A percentile compares a stretch with the other conserved stretches of the same genome.
Evolutionary conservation across 2,329 filamentous ascomycete species (phyloP).

Genomic region (Botrytis squamosa): DNA sequence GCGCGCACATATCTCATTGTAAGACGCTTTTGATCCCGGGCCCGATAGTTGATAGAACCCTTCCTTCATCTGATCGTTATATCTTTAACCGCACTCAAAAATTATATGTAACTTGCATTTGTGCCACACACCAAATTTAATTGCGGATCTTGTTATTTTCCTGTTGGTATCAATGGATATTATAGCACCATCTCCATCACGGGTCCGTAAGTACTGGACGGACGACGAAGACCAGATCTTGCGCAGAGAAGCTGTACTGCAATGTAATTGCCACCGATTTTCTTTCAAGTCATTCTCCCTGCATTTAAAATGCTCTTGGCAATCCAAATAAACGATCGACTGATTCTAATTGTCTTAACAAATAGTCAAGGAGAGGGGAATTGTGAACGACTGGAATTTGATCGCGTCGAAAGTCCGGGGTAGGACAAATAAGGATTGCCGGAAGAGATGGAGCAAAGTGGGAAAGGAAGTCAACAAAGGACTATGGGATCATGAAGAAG

Average conservation of each 20-base stretch:
- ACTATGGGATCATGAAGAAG: conserved; percentile 17
- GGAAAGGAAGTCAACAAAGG: conserved; percentile 18
- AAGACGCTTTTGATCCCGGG: conserved; percentile 14
- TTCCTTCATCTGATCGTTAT: conserved; percentile 19
- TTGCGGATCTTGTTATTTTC: conserved; percentile 13
- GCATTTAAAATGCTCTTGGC: neutral
- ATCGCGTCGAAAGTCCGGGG: conserved; percentile 19
- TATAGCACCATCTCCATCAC: conserved; percentile 11
- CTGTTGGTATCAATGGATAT: conserved; percentile 17
- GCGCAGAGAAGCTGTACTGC: conserved; percentile 16
- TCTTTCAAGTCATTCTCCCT: neutral
- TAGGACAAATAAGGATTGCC: conserved; percentile 16
- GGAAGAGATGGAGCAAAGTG: conserved; percentile 19
- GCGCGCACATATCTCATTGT: neutral
- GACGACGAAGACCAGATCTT: conserved; percentile 15
- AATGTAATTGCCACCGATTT: conserved; percentile 12
- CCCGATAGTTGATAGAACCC: conserved; percentile 11
- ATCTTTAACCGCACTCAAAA: conserved; percentile 12
- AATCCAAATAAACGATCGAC: neutral
- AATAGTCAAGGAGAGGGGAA: conserved; percentile 14
- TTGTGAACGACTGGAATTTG: conserved; percentile 17
- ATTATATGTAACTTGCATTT: conserved; percentile 16
- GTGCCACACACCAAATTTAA: conserved; percentile 18
- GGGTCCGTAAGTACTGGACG: conserved; percentile 19
- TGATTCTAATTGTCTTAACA: neutral